phyloP scores from a whole-genome alignment of 345 rosid genomes.

The Barbarea vulgaris region DNA sequence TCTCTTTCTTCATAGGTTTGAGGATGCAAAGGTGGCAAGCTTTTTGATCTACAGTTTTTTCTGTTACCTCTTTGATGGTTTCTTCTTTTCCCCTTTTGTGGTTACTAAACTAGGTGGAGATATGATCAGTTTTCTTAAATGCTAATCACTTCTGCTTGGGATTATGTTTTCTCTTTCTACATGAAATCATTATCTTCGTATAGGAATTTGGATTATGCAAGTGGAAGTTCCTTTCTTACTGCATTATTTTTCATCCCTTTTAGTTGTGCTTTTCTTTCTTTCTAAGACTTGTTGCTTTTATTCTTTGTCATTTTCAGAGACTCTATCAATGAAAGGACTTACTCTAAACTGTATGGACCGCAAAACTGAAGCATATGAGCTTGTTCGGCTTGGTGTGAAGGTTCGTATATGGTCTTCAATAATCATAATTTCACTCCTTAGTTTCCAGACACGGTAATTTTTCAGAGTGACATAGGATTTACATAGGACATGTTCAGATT shows the following conservation, averaged over 20 bases:
- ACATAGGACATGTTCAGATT: too few relatives aligned
- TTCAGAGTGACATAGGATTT: constrained; percentile 15
- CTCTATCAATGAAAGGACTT: constrained; percentile 98
- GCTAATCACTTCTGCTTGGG: not conserved
- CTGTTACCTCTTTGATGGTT: not conserved
- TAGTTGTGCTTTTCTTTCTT: not conserved
- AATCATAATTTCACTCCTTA: not conserved
- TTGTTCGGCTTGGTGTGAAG: constrained; percentile 94
- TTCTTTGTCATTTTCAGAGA: constrained; percentile 58
- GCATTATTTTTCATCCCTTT: not conserved
- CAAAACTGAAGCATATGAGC: constrained; percentile 96
- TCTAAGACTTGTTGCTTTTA: not conserved
- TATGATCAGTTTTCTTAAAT: not conserved
- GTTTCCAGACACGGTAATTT: constrained; percentile 11
- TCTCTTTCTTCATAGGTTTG: not conserved
- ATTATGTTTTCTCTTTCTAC: not conserved
- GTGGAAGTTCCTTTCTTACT: not conserved
- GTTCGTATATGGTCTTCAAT: constrained; percentile 45
- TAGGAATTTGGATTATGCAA: not conserved
- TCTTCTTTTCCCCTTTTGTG: not conserved
- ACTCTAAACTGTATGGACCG: constrained; percentile 99
- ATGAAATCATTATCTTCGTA: not conserved
- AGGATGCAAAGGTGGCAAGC: not conserved
- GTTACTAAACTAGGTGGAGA: not conserved
- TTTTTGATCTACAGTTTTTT: too few relatives aligned